Conservation (phyloP, 2,329 filamentous ascomycete species). For the Fusarium penzigii region DNA sequence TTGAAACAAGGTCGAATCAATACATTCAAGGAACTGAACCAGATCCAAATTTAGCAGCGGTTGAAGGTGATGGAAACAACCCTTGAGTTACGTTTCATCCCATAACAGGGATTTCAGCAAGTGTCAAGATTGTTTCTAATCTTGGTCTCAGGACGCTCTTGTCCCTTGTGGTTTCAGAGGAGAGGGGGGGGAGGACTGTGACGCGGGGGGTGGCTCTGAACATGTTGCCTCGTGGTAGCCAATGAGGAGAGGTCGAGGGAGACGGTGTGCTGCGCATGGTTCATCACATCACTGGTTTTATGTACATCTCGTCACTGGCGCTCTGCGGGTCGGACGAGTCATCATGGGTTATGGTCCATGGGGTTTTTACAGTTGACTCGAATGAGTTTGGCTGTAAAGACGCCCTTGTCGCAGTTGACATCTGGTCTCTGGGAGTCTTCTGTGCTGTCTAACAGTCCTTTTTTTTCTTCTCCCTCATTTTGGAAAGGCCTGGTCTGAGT, state of each 20-base stretch:
- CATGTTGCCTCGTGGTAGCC: constrained; percentile 20
- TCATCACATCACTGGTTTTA: constrained; percentile 28
- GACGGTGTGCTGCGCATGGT: constrained; percentile 31
- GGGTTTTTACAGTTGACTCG: no score
- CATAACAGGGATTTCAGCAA: constrained; percentile 21
- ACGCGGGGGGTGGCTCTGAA: background rate
- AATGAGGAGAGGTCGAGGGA: constrained; percentile 15
- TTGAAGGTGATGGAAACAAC: constrained; percentile 19
- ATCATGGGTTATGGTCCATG: constrained; percentile 1
- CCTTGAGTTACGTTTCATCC: constrained; percentile 22
- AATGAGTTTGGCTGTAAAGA: no score
- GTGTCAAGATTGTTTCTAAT: constrained; percentile 31
- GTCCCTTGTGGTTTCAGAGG: no score
- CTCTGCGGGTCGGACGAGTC: constrained; percentile 21
- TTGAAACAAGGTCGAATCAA: no score
- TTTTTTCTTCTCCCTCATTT: no score
- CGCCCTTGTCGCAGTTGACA: no score
- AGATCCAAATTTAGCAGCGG: constrained; percentile 28
- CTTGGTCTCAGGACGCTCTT: constrained; percentile 12
- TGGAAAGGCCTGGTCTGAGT: no score
- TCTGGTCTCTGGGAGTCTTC: no score
- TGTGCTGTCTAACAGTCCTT: no score
- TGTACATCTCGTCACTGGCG: constrained; percentile 31
- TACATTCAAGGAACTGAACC: background rate
- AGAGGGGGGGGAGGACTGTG: no score